These are phyloP conservation scores for Fusarium sp. DNA, from an alignment of 2,329 filamentous ascomycete genomes.

Conservation along the genomic window DNA sequence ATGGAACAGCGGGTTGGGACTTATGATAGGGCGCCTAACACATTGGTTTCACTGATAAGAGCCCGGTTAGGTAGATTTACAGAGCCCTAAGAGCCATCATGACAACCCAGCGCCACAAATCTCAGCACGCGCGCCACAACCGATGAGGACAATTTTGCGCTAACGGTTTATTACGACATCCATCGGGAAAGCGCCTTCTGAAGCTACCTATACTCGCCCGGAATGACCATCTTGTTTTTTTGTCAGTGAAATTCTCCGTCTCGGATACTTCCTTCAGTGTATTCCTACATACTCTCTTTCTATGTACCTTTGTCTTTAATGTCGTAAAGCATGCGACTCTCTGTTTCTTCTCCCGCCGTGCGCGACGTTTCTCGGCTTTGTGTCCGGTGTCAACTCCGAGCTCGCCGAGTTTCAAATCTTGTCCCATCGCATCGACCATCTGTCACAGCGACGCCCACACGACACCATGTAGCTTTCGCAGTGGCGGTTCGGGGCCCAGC, in stretches of 20 bases:
- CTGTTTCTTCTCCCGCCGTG: constrained; percentile 35
- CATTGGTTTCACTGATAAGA: background rate
- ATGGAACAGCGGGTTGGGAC: background rate
- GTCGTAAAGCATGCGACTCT: constrained; percentile 39
- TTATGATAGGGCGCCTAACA: background rate
- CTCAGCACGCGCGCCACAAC: constrained; percentile 4
- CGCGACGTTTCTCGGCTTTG: constrained; percentile 47
- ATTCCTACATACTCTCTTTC: background rate
- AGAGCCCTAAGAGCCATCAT: background rate
- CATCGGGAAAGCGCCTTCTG: constrained; percentile 4
- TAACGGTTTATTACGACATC: constrained; percentile 33
- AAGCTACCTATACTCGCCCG: background rate
- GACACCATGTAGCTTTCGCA: constrained; percentile 4
- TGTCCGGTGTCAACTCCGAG: constrained; percentile 47
- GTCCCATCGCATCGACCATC: constrained; percentile 27
- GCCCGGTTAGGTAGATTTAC: background rate
- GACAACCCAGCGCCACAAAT: background rate
- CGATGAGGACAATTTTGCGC: constrained; percentile 7
- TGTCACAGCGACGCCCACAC: constrained; percentile 1
- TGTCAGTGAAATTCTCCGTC: background rate
- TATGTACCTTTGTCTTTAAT: background rate
- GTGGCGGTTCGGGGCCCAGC: background rate
- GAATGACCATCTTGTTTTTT: background rate
- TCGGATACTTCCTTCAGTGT: background rate
- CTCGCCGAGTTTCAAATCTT: constrained; percentile 39